Evolutionary conservation across 2,329 filamentous ascomycete species (phyloP).

Genomic region (Fusarium devonianum): DNA sequence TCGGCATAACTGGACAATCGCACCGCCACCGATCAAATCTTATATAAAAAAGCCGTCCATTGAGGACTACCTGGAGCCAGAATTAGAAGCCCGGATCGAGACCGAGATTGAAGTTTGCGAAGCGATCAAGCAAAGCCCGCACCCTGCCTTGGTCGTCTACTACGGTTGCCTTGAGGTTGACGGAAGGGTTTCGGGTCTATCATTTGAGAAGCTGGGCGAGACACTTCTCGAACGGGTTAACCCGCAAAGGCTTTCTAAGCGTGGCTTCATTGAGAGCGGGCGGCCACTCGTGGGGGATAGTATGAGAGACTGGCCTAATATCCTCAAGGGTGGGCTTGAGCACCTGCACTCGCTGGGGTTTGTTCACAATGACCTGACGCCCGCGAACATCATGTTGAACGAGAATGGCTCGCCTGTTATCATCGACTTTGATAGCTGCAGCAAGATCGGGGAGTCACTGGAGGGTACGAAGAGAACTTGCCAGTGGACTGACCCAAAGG

Average conservation of each 20-base stretch:
- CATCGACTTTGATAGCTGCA: conserved; percentile 3
- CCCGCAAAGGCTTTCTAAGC: not conserved
- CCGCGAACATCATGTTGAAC: conserved; percentile 3
- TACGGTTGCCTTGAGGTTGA: not conserved
- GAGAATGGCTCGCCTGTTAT: not conserved
- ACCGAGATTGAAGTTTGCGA: conserved; percentile 1
- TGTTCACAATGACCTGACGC: conserved; percentile 6
- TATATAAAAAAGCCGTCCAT: not conserved
- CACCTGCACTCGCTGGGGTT: conserved; percentile 4
- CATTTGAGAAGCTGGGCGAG: not conserved
- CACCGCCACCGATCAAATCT: not conserved
- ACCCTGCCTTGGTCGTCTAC: not conserved
- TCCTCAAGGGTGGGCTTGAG: not conserved
- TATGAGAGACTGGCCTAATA: not conserved
- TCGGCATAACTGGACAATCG: conserved; percentile 1
- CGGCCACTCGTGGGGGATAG: not conserved
- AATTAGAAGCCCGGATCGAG: not conserved
- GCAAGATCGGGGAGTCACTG: not conserved
- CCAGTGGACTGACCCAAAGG: not conserved
- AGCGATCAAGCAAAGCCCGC: not conserved
- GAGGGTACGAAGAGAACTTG: not conserved
- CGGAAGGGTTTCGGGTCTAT: not conserved
- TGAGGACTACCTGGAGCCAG: not conserved
- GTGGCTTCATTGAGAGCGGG: not conserved
- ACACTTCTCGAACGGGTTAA: conserved; percentile 1